phyloP scores from a whole-genome alignment of 495 filamentous ascomycete species.

The Hapsidospora chrysogenum region DNA sequence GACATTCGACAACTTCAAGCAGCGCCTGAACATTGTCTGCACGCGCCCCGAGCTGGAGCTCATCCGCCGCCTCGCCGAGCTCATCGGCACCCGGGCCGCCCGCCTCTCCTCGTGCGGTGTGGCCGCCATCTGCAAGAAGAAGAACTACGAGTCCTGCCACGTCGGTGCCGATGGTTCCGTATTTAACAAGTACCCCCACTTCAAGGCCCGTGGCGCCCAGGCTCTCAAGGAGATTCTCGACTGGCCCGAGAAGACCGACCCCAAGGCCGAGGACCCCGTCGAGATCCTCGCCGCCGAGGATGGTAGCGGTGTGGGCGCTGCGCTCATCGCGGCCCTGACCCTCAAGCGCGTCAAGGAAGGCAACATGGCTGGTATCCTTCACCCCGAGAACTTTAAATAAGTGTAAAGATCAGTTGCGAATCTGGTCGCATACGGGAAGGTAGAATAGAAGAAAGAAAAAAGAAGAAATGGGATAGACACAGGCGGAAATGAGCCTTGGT shows the following conservation, averaged over 20 bases:
- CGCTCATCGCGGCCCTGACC: slow-evolving; percentile 84
- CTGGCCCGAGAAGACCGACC: slow-evolving; percentile 51
- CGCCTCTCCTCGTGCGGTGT: slow-evolving; percentile 88
- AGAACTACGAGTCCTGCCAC: slow-evolving; percentile 71
- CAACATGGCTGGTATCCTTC: slow-evolving; percentile 59
- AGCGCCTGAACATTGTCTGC: slow-evolving; percentile 48
- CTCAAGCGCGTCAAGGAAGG: slow-evolving; percentile 69
- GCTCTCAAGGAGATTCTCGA: slow-evolving; percentile 88
- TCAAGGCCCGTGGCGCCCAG: slow-evolving; percentile 76
- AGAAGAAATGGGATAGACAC: background rate
- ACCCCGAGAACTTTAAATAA: slow-evolving; percentile 44
- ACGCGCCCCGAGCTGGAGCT: slow-evolving; percentile 69
- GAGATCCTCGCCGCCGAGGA: slow-evolving; percentile 81
- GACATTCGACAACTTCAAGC: slow-evolving; percentile 62
- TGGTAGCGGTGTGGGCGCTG: slow-evolving; percentile 89
- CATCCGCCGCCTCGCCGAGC: slow-evolving; percentile 69
- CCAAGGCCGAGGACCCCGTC: slow-evolving; percentile 62
- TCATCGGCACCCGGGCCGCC: slow-evolving; percentile 88
- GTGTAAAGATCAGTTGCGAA: no score
- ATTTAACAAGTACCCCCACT: slow-evolving; percentile 97
- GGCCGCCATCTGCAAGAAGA: slow-evolving; percentile 91
- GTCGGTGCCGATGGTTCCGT: slow-evolving; percentile 92
- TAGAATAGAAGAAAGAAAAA: background rate
- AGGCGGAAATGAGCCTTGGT: background rate
- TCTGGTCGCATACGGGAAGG: background rate